Evolutionary conservation across 176 grass and related monocot genomes (phyloP).

Genomic region (Paspalum notatum): DNA sequence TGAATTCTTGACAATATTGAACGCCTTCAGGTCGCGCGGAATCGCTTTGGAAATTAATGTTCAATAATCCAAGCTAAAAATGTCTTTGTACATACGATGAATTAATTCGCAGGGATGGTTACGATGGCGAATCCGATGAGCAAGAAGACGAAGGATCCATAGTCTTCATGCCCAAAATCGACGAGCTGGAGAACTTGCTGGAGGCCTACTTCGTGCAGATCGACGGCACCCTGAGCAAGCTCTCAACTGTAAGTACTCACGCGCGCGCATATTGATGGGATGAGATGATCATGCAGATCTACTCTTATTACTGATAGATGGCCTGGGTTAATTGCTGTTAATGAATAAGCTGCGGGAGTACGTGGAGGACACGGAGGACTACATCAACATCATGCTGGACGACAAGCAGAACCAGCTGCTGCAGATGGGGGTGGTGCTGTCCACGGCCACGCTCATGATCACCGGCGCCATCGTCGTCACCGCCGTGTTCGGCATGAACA

Average conservation of each 20-base stretch:
- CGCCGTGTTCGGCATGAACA: conserved; percentile 57
- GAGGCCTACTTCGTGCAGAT: conserved; percentile 79
- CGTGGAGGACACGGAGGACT: conserved; percentile 77
- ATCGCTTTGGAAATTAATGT: too few relatives aligned
- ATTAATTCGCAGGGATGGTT: not conserved
- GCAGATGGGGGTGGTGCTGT: conserved; percentile 71
- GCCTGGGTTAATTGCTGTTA: too few relatives aligned
- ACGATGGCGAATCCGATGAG: not conserved
- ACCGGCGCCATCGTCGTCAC: conserved; percentile 44
- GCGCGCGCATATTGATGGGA: not conserved
- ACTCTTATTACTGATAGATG: too few relatives aligned
- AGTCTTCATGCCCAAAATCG: conserved; percentile 45
- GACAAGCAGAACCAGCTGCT: conserved; percentile 85
- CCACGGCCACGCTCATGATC: conserved; percentile 52
- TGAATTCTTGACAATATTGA: not conserved
- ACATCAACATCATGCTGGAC: conserved; percentile 86
- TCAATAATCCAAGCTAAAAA: too few relatives aligned
- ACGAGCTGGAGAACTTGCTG: conserved; percentile 76
- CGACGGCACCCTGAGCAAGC: conserved; percentile 66
- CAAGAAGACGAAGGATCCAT: not conserved
- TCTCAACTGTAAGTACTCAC: conserved; percentile 36
- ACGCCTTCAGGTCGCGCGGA: too few relatives aligned
- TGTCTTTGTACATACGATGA: too few relatives aligned
- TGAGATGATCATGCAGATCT: not conserved
- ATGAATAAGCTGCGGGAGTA: conserved; percentile 54